These are phyloP conservation scores for Candida stauntonica DNA, from an alignment of 805 yeast species.

Conservation along the genomic window DNA sequence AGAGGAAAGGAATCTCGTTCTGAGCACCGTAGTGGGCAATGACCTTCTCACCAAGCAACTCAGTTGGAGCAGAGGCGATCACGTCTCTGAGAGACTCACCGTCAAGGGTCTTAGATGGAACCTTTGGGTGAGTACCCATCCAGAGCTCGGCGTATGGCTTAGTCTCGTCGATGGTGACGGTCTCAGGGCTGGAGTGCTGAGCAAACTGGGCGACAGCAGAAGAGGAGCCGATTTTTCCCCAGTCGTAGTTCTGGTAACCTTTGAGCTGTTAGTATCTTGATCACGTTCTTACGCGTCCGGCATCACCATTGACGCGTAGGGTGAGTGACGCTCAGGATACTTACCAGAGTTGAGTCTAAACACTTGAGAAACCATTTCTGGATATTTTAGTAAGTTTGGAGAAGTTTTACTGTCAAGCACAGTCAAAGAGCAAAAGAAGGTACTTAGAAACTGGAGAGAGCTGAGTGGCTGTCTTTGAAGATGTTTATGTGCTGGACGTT, in stretches of 20 bases:
- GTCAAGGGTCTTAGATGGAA: conserved; percentile 60
- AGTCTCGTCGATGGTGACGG: conserved; percentile 56
- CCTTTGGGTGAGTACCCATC: conserved; percentile 98
- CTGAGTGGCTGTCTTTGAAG: background rate
- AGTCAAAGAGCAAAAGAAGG: conserved; percentile 9
- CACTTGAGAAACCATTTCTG: conserved; percentile 29
- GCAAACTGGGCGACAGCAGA: conserved; percentile 92
- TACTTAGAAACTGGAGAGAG: background rate
- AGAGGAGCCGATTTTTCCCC: conserved; percentile 81
- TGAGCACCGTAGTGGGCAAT: conserved; percentile 60
- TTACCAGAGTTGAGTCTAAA: conserved; percentile 39
- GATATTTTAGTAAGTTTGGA: background rate
- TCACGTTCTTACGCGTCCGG: no score
- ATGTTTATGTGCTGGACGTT: background rate
- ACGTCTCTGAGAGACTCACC: conserved; percentile 64
- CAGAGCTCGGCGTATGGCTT: conserved; percentile 96
- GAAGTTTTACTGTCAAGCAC: conserved; percentile 4
- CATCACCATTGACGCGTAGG: no score
- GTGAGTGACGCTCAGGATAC: conserved; percentile 9
- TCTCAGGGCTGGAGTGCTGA: conserved; percentile 54
- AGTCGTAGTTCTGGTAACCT: conserved; percentile 77
- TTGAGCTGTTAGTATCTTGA: conserved; percentile 9
- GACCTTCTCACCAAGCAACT: conserved; percentile 54
- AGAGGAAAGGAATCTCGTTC: conserved; percentile 82
- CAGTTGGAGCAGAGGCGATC: conserved; percentile 53